A percentile compares a stretch with the other conserved stretches of the same genome.
Evolutionary conservation across 345 rosid genomes (phyloP).

Genomic region (Gossypium sturtianum): DNA sequence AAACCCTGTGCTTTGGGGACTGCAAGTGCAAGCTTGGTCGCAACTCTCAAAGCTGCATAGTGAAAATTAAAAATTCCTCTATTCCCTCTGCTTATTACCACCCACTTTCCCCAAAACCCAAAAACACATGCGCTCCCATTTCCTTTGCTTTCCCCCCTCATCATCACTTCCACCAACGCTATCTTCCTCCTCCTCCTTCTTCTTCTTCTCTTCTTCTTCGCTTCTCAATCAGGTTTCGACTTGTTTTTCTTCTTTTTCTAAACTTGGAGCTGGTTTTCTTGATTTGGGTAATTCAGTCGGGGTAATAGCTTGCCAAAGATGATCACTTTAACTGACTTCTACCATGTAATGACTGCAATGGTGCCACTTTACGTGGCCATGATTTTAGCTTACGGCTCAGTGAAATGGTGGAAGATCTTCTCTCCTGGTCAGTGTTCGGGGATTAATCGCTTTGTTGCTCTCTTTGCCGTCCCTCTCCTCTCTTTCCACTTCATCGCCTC

Average conservation of each 20-base stretch:
- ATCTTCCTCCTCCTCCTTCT: background rate
- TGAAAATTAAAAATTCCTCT: slow-evolving; percentile 21
- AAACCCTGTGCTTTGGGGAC: slow-evolving; percentile 23
- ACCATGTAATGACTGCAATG: slow-evolving; percentile 98
- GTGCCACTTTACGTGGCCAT: slow-evolving; percentile 98
- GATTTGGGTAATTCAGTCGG: background rate
- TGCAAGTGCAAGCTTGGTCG: slow-evolving; percentile 50
- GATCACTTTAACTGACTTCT: slow-evolving; percentile 70
- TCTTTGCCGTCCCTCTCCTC: slow-evolving; percentile 96
- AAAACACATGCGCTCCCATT: slow-evolving; percentile 35
- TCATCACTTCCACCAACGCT: slow-evolving; percentile 18
- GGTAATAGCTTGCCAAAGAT: slow-evolving; percentile 27
- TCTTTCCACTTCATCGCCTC: slow-evolving; percentile 84
- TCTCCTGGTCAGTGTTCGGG: slow-evolving; percentile 97
- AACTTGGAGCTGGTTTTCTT: background rate
- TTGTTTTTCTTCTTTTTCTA: background rate
- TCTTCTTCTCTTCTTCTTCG: slow-evolving; percentile 2
- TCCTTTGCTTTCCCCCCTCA: slow-evolving; percentile 7
- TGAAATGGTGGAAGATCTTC: slow-evolving; percentile 98
- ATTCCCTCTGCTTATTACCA: slow-evolving; percentile 24
- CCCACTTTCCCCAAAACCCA: slow-evolving; percentile 30
- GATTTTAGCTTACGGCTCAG: slow-evolving; percentile 93
- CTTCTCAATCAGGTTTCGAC: slow-evolving; percentile 1
- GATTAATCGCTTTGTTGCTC: slow-evolving; percentile 95
- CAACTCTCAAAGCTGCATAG: slow-evolving; percentile 45